A percentile compares a stretch with the other conserved stretches of the same genome.
phyloP scores from a whole-genome alignment of 768 basidiomycete species.

The Rhodotorula taiwanensis region DNA sequence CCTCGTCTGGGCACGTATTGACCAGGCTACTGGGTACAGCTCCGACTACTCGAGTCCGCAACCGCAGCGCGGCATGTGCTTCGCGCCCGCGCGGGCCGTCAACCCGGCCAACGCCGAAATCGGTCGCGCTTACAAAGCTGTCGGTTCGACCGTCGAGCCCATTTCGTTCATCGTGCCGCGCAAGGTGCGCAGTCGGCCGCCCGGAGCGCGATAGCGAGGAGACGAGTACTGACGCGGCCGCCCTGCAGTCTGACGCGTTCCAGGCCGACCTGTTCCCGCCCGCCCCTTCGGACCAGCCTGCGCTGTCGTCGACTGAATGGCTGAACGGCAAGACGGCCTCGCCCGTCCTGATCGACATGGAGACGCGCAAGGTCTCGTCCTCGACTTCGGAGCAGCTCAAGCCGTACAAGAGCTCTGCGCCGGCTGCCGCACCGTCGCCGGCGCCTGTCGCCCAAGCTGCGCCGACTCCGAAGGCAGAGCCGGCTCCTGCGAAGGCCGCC shows the following conservation, averaged over 20 bases:
- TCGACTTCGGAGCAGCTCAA: constrained; percentile 44
- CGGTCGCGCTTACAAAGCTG: constrained; percentile 78
- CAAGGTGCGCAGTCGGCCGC: constrained; percentile 53
- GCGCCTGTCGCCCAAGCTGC: constrained; percentile 16
- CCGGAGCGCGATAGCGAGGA: not conserved
- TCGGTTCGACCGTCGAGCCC: constrained; percentile 63
- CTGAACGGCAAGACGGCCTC: constrained; percentile 70
- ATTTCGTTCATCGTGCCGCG: constrained; percentile 93
- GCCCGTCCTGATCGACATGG: constrained; percentile 59
- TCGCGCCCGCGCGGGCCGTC: constrained; percentile 85
- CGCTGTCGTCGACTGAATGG: constrained; percentile 75
- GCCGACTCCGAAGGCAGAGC: constrained; percentile 19
- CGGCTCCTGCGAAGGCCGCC: constrained; percentile 39
- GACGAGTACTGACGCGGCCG: constrained; percentile 12
- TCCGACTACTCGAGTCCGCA: constrained; percentile 81
- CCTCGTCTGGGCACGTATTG: not conserved
- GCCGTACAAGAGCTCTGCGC: constrained; percentile 40
- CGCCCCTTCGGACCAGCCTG: constrained; percentile 71
- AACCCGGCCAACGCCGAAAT: constrained; percentile 90
- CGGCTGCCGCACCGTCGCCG: constrained; percentile 40
- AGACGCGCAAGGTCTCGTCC: constrained; percentile 28
- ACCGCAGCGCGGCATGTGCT: constrained; percentile 94
- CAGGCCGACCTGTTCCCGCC: constrained; percentile 96
- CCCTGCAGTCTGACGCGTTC: constrained; percentile 77
- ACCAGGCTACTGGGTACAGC: too few relatives aligned